Conservation (phyloP, 495 filamentous ascomycete genomes). For the Elasticomyces elasticus region DNA sequence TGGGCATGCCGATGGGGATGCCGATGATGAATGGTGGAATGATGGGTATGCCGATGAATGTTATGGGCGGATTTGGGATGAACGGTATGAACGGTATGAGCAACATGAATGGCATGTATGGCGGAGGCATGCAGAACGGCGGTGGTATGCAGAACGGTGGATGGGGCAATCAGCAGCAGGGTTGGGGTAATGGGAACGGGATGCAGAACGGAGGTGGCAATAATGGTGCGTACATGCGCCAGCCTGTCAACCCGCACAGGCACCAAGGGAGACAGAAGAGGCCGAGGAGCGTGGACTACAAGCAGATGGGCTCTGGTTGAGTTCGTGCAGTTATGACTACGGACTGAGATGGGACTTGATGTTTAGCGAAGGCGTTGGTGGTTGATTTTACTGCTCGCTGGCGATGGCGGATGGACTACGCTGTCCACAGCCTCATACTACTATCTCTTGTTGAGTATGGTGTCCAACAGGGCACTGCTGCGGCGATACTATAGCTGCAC, state of each 20-base stretch:
- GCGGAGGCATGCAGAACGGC: background rate
- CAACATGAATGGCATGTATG: conserved; percentile 26
- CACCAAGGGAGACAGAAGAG: conserved; percentile 69
- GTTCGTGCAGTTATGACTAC: background rate
- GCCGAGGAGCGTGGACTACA: conserved; percentile 78
- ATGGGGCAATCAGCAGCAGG: conserved; percentile 11
- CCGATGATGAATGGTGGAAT: conserved; percentile 13
- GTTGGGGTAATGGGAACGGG: conserved; percentile 12
- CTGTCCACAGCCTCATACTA: too few relatives aligned
- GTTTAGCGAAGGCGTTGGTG: conserved; percentile 23
- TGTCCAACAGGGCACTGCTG: background rate
- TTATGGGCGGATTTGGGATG: conserved; percentile 2
- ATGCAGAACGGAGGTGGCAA: conserved; percentile 47
- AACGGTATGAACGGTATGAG: conserved; percentile 27
- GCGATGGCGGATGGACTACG: too few relatives aligned
- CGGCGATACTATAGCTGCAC: background rate
- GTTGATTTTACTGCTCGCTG: background rate
- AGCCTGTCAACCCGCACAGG: conserved; percentile 90
- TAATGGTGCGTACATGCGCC: conserved; percentile 88
- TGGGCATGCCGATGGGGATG: background rate
- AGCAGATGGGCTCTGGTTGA: conserved; percentile 46
- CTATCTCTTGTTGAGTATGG: background rate
- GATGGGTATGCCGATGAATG: conserved; percentile 11
- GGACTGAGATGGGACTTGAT: background rate
- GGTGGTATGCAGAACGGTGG: conserved; percentile 15